Conservation (phyloP, 2,329 filamentous ascomycete species). For the Thielaviopsis musarum region DNA sequence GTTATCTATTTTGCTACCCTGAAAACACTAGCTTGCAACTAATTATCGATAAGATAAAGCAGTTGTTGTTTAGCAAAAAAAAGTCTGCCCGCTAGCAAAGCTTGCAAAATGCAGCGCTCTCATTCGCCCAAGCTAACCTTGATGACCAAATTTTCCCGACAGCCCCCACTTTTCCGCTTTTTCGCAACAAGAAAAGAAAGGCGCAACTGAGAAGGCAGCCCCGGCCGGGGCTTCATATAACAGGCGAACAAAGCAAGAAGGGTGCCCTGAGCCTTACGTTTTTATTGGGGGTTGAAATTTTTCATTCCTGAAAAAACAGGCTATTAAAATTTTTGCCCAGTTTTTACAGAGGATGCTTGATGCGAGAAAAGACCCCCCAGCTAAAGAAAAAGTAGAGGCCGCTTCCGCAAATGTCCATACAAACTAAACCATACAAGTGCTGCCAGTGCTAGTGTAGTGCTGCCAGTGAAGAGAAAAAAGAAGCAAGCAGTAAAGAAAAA, state of each 20-base stretch:
- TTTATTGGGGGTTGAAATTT: conserved; percentile 4
- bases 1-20: too few species aligned
- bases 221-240: neutral
- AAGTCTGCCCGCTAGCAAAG: neutral
- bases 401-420: too few species aligned
- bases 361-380: too few species aligned
- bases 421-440: too few species aligned
- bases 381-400: too few species aligned
- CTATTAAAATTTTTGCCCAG: neutral
- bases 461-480: too few species aligned
- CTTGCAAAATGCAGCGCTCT: conserved; percentile 7
- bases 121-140: conserved; percentile 5
- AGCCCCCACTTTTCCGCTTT: conserved; percentile 3
- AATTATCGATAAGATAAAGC: neutral
- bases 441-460: too few species aligned
- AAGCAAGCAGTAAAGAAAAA: neutral
- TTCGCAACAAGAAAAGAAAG: neutral
- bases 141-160: conserved; percentile 5
- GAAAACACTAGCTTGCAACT: too few species aligned
- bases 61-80: conserved; percentile 3
- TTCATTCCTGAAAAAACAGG: conserved; percentile 13
- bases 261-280: too few species aligned
- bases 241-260: neutral
- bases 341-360: too few species aligned
- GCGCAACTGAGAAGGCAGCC: neutral